Base-by-base conservation (phyloP, 768 basidiomycete genomes). In the Mycena floridula region DNA sequence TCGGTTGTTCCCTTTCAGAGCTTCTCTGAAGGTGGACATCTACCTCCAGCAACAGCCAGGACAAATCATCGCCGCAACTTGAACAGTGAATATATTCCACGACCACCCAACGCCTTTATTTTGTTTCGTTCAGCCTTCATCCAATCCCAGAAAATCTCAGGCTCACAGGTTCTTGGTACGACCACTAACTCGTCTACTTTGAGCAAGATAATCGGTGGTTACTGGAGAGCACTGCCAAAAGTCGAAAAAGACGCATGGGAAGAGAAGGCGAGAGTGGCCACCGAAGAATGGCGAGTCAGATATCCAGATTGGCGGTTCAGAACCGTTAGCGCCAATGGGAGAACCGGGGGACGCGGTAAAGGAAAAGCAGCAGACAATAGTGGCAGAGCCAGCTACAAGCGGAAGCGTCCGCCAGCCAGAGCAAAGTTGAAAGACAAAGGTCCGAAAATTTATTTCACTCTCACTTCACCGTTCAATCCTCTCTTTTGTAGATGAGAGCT, bases 241-340 rank as follows among this genome's bases (percentile, higher is more conserved):
- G 70, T 76, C 46, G 83, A 90, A 56, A 74, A 81, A 45, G 76
- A 81, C 48, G 68, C 76, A 40, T 90, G 87, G 87, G 88, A 89
- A 58, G 81, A 72, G 25, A 83, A 82, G 61, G 88, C 82, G 4
- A 67, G 76, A 32, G 66, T 74, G 5, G 87, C 87, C 0, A 82
- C 82, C 55, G 79, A 75, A 0, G 86, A 87, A 58, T 87, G 89
- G 58, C 73, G 85, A 43, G 69, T 70, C 40, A 70, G 76, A 45
- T 89, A 89, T 58, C 87, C 87, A 1, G 83, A 88, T 61, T 90
- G 88, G 86, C 70, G 88, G 40, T 90, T 88, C 60, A n/a, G n/a
- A n/a, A n/a, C n/a, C n/a, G n/a, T n/a, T n/a, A n/a, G n/a, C n/a
- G n/a, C n/a, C n/a, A n/a, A n/a, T n/a, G n/a, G n/a, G n/a, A 73